Evolutionary conservation across 805 yeast genomes (phyloP).

Genomic region (Isabelozyma gotoi): DNA sequence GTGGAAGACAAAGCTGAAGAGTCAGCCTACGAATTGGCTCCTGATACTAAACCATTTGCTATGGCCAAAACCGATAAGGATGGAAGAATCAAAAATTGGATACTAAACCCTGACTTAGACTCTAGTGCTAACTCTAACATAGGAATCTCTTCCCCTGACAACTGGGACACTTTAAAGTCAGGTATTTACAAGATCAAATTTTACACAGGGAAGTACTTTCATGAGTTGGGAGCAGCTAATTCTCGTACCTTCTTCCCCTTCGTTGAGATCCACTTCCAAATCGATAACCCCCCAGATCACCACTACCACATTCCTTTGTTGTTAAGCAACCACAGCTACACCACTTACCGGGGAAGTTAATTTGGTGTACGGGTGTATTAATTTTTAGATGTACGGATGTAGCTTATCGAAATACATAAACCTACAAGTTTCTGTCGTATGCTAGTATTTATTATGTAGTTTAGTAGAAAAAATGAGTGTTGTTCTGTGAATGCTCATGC

Average conservation of each 20-base stretch:
- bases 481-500: conserved; percentile 56
- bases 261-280: conserved; percentile 75
- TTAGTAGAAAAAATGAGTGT: conserved; percentile 65
- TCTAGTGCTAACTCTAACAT: conserved; percentile 11
- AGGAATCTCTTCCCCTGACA: conserved; percentile 23
- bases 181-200: conserved; percentile 79
- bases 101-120: conserved; percentile 35
- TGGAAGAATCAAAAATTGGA: conserved; percentile 79
- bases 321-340: conserved; percentile 80
- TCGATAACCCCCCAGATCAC: conserved; percentile 63
- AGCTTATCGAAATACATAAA: background rate
- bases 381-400: background rate
- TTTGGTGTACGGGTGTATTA: background rate
- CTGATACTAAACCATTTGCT: conserved; percentile 50
- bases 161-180: conserved; percentile 49
- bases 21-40: conserved; percentile 24
- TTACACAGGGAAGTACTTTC: conserved; percentile 68
- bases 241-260: conserved; percentile 77
- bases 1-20: conserved; percentile 21
- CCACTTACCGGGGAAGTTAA: conserved; percentile 85
- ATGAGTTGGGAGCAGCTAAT: conserved; percentile 18
- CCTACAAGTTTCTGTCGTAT: conserved; percentile 3
- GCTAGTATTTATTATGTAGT: conserved; percentile 2
- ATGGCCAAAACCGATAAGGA: conserved; percentile 71
- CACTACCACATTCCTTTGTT: conserved; percentile 91